Evolutionary conservation across 2,329 filamentous ascomycete species (phyloP).

Genomic region (Atkinsonella hypoxylon): DNA sequence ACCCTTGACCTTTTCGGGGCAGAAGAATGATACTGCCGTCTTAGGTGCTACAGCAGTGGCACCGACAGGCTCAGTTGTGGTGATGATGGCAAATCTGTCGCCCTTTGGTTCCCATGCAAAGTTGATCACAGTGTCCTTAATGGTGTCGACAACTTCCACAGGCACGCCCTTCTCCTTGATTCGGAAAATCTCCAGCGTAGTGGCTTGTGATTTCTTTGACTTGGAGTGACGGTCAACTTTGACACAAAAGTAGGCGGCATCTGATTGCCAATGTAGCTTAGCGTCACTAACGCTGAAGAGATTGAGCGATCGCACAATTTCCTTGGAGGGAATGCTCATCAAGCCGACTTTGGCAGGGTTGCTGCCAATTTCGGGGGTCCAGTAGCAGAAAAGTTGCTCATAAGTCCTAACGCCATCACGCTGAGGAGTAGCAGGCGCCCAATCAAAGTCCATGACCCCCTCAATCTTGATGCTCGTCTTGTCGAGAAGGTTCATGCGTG

Average conservation of each 20-base stretch:
- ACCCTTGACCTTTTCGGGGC: constrained; percentile 86
- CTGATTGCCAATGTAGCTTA: constrained; percentile 98
- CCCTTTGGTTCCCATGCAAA: constrained; percentile 99
- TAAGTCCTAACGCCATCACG: constrained; percentile 81
- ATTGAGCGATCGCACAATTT: constrained; percentile 87
- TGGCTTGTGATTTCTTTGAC: constrained; percentile 95
- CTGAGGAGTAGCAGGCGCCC: constrained; percentile 74
- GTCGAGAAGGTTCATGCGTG: constrained; percentile 79
- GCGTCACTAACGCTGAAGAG: constrained; percentile 96
- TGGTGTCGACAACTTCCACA: constrained; percentile 91
- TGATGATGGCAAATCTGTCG: constrained; percentile 94
- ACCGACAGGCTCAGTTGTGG: constrained; percentile 70
- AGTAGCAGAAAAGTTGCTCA: constrained; percentile 96
- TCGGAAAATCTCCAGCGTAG: constrained; percentile 96
- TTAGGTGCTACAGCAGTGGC: constrained; percentile 80
- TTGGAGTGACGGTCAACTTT: constrained; percentile 99
- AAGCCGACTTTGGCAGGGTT: constrained; percentile 94
- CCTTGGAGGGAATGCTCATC: constrained; percentile 92
- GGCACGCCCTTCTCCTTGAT: constrained; percentile 95
- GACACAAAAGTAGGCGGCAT: constrained; percentile 86
- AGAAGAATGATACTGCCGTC: constrained; percentile 92
- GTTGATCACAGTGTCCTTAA: constrained; percentile 98
- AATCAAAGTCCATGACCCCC: constrained; percentile 94
- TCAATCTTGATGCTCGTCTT: constrained; percentile 94
- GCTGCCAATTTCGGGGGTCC: constrained; percentile 96